phyloP scores from a whole-genome alignment of 768 basidiomycete genomes.

The Harrya chromipes region DNA sequence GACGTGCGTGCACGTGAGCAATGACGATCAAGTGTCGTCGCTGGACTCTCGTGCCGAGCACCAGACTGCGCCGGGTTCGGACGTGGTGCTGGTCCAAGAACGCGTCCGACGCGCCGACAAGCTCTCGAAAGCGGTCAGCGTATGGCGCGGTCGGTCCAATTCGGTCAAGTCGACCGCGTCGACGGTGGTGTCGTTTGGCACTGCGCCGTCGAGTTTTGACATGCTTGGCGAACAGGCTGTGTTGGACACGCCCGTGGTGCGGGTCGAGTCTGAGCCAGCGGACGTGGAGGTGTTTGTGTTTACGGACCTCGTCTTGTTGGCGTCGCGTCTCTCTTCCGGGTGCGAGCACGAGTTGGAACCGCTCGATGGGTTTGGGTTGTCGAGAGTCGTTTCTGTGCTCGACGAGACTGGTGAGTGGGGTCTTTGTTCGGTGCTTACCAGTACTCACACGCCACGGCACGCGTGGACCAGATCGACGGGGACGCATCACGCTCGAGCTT shows the following conservation, averaged over 20 bases:
- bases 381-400: slow-evolving; percentile 45
- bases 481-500: slow-evolving; percentile 46
- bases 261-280: slow-evolving; percentile 24
- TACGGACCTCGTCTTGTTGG: slow-evolving; percentile 66
- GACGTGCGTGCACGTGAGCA: slow-evolving; percentile 37
- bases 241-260: slow-evolving; percentile 19
- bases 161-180: slow-evolving; percentile 32
- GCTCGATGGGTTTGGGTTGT: slow-evolving; percentile 44
- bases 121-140: slow-evolving; percentile 41
- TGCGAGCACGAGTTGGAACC: slow-evolving; percentile 35
- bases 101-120: slow-evolving; percentile 19
- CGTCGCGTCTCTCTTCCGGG: slow-evolving; percentile 28
- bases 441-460: too few species aligned
- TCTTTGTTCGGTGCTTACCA: neutral
- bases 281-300: slow-evolving; percentile 52
- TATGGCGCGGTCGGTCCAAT: slow-evolving; percentile 46
- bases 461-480: slow-evolving; percentile 21
- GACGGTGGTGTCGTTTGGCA: slow-evolving; percentile 26
- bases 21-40: slow-evolving; percentile 20
- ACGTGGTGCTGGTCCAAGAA: neutral
- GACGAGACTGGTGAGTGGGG: slow-evolving; percentile 31
- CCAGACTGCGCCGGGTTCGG: neutral
- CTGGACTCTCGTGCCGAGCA: neutral
- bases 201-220: slow-evolving; percentile 30
- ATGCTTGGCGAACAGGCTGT: slow-evolving; percentile 8